phyloP scores from a whole-genome alignment of 345 rosid genomes.

The Bruguiera sexangula region DNA sequence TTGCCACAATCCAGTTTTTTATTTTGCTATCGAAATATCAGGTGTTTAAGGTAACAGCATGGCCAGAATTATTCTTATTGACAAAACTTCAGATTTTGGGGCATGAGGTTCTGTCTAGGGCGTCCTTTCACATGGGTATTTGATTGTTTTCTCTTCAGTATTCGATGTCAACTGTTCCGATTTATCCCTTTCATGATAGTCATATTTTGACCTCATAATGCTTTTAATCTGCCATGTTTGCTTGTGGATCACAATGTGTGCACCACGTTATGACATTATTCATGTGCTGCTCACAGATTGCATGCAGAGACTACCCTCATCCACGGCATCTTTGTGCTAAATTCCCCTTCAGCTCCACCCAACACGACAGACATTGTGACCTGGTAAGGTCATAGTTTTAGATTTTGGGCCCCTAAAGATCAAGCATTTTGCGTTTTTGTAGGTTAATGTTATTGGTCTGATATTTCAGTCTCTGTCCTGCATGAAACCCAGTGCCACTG shows the following conservation, averaged over 20 bases:
- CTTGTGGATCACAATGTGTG: not conserved
- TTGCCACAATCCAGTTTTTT: too few species aligned
- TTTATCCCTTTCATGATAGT: too few species aligned
- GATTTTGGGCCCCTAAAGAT: not conserved
- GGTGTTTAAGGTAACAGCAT: too few species aligned
- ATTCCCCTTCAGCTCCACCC: conserved; percentile 53
- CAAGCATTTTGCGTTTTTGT: not conserved
- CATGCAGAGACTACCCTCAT: conserved; percentile 91
- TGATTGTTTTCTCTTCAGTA: not conserved
- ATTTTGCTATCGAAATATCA: too few species aligned
- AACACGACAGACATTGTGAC: conserved; percentile 55
- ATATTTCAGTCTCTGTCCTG: not conserved
- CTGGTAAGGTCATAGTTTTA: conserved; percentile 41
- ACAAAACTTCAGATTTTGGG: too few species aligned
- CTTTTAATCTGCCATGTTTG: too few species aligned
- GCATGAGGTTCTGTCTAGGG: too few species aligned
- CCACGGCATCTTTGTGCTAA: conserved; percentile 72
- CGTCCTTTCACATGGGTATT: not conserved
- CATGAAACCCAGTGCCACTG: conserved; percentile 71
- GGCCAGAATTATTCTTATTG: too few species aligned
- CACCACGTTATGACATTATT: not conserved
- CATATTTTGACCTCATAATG: too few species aligned
- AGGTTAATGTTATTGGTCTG: not conserved
- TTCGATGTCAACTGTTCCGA: not conserved
- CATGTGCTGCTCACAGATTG: conserved; percentile 51